Percentiles rank a stretch among this genome's conserved stretches.
Evolutionary conservation across 441 rosid genomes (phyloP).

Genomic region (Bruguiera hainesii): DNA sequence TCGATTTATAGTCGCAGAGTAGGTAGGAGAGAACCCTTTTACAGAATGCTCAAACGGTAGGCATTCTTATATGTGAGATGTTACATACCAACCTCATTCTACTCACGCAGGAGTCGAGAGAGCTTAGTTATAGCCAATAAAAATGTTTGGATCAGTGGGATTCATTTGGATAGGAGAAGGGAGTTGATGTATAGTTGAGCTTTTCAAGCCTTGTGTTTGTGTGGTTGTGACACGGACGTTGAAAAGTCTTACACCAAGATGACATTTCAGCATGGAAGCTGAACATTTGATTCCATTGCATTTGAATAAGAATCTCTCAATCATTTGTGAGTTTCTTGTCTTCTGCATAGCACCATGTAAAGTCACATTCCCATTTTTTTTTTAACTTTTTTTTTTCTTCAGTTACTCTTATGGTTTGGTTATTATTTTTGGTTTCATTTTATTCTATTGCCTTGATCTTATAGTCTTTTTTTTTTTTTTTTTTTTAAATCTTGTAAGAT

Average conservation of each 20-base stretch:
- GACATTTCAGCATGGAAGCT: too few relatives aligned
- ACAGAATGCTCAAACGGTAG: slow-evolving; percentile 17
- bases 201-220: not conserved
- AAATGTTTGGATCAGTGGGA: slow-evolving; percentile 19
- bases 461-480: too few relatives aligned
- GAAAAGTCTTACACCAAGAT: not conserved
- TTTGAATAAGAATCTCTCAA: too few relatives aligned
- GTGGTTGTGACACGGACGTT: not conserved
- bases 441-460: too few relatives aligned
- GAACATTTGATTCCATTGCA: too few relatives aligned
- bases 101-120: slow-evolving; percentile 14
- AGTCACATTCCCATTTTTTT: too few relatives aligned
- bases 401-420: too few relatives aligned
- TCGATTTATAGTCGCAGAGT: not conserved
- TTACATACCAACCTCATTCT: slow-evolving; percentile 19
- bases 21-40: slow-evolving; percentile 20
- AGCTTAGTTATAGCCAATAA: slow-evolving; percentile 12
- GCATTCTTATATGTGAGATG: slow-evolving; percentile 17
- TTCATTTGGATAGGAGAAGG: slow-evolving; percentile 21
- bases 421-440: too few relatives aligned
- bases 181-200: slow-evolving; percentile 12
- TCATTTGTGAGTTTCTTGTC: too few relatives aligned
- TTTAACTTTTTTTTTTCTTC: too few relatives aligned
- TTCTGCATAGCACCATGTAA: too few relatives aligned
- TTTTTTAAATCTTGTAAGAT: too few relatives aligned